Evolutionary conservation across 768 basidiomycete genomes (phyloP), one percentile per base, ranked within the genome.

Genomic region (Sarcomyxa edulis): DNA sequence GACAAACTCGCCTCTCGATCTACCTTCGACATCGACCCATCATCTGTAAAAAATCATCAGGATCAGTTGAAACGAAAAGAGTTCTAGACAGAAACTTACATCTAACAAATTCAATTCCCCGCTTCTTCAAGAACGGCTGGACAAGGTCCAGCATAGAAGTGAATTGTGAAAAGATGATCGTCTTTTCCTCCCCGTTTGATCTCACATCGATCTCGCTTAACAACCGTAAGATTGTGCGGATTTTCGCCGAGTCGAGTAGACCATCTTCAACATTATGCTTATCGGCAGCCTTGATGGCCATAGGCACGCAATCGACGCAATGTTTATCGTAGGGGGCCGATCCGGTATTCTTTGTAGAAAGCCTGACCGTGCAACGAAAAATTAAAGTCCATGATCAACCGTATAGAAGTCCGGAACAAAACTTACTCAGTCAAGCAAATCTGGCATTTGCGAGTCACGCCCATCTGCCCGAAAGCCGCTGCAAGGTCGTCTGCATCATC

Each of bases 161-260:
- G 46, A 90, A 90, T 53, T 96, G 94, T 0, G 90, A 93, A 55
- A 97, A 98, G 15, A 99, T 81, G 46, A 98, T 98, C 0, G 93
- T 95, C 72, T 97, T 99, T 55, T 96, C 91, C 44, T 65, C 60
- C 11, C 69, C 56, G 10, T 74, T 60, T 8, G 76, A 69, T 36
- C 76, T 68, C 33, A 69, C 61, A 11, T 81, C 74, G 37, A 92
- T 78, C 12, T 78, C 71, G 8, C 63, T 49, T 28, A 99, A 64
- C 7, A 97, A 59, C 50, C 84, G 71, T 33, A 96, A 49, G 26
- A 90, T 72, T 73, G 84, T 91, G 22, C 82, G 72, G 37, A 91
- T 88, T 62, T 99, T 99, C 14, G 94, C 81, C 6, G 89, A 92
- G 21, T 75, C 69, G 0, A 83, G 83, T 3, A 80, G 81, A 11